These are phyloP conservation scores for Phytophthora sp. DNA, from an alignment of 352 stramenopile species.

Conservation along the genomic window DNA sequence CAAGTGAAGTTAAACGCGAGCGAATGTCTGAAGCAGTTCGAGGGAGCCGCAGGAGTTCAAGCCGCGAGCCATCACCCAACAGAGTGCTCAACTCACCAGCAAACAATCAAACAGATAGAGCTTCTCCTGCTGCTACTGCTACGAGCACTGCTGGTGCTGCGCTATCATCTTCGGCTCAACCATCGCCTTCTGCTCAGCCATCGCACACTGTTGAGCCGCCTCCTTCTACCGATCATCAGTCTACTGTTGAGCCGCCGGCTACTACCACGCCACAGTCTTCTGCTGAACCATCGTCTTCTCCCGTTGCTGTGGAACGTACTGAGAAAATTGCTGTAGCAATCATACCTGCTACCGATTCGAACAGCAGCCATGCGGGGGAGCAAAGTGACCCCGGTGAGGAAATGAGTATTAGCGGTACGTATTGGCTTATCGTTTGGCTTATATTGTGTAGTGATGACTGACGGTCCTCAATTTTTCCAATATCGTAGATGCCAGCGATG, in stretches of 20 bases:
- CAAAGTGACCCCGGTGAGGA: conserved; percentile 35
- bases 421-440: neutral
- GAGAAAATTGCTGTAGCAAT: conserved; percentile 3
- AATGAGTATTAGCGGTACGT: conserved; percentile 42
- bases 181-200: neutral
- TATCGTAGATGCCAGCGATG: conserved; percentile 26
- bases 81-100: neutral
- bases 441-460: neutral
- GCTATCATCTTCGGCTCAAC: neutral
- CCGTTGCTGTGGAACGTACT: conserved; percentile 6
- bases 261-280: conserved; percentile 7
- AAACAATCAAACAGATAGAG: conserved; percentile 1
- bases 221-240: neutral
- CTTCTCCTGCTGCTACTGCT: neutral
- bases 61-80: conserved; percentile 8
- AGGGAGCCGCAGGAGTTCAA: conserved; percentile 13
- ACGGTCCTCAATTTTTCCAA: neutral
- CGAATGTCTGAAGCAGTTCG: neutral
- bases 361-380: conserved; percentile 8
- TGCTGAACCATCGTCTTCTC: conserved; percentile 18
- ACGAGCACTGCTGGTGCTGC: neutral
- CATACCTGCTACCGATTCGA: conserved; percentile 10
- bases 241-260: neutral
- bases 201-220: neutral
- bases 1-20: conserved; percentile 9